Evolutionary conservation across 2,329 filamentous ascomycete species (phyloP), one percentile per base, ranked within the genome.

Genomic region (Paraphoma sp.): DNA sequence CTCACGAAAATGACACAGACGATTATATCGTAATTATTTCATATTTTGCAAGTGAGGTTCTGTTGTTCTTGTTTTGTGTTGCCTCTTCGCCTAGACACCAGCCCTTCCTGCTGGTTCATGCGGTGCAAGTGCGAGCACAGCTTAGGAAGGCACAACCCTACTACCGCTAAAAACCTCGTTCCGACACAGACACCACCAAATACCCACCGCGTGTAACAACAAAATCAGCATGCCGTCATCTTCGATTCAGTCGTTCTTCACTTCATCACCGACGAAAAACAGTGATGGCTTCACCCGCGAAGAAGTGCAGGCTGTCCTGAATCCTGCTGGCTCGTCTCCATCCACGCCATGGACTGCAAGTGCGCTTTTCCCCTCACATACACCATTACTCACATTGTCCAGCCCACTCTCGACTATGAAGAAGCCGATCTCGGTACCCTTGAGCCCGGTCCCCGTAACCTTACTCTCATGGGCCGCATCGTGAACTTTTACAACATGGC

Each of bases 231-330:
- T 79, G 77, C 64, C 76, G n/a, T 62, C 67, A 0, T 70, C 76
- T 1, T 80, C 79, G 4, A 81, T 81, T 1, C 79, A 82, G 57
- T 78, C 79, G 1, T 81, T 74, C 66, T 82, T 79, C 70, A 36
- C 33, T 5, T 64, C 66, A 1, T 66, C 68, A 9, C 59, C 69
- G 2, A 59, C 54, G 6, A 69, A 65, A 31, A 58, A 72, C 12
- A 79, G 82, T 38, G 83, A 86, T 72, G 84, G 84, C 30, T 87
- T 87, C 73, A 86, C 82, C 2, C 59, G 76, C 12, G 73, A 75
- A 16, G 83, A 86, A 61, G 58, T 83, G 1, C 72, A 77, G 14
- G 72, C 73, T 17, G 71, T 72, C 2, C 54, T 77, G 14, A 70
- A 80, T 28, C 80, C 80, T 1, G 14, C 36, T 36, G 56, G 30